These are phyloP conservation scores for Saccharomyces hybrid DNA, from an alignment of 1,139 yeast genomes.

Conservation along the genomic window DNA sequence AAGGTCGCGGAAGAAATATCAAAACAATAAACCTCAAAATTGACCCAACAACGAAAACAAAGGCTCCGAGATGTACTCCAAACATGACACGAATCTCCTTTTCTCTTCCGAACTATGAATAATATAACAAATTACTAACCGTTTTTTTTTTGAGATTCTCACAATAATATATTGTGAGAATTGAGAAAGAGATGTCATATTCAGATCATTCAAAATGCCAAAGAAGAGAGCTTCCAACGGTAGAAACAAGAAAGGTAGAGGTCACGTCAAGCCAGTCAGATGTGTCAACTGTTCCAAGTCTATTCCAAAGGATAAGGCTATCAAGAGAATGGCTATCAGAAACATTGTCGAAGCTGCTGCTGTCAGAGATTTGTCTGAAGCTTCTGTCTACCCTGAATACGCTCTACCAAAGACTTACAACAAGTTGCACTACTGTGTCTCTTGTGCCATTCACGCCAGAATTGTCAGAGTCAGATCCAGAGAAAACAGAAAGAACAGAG, in stretches of 20 bases:
- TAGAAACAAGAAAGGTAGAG: constrained; percentile 99
- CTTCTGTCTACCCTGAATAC: constrained; percentile 98
- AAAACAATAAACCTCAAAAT: too few relatives aligned
- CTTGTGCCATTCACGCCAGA: constrained; percentile 99
- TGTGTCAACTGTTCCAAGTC: constrained; percentile 99
- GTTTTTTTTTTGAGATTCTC: too few relatives aligned
- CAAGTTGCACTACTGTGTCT: constrained; percentile 99
- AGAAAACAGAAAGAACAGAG: constrained; percentile 95
- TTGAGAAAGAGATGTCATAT: too few relatives aligned
- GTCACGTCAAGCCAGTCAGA: constrained; percentile 99
- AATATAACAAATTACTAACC: not conserved
- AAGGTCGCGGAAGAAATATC: too few relatives aligned
- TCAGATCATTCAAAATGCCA: constrained; percentile 59
- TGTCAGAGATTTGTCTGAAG: constrained; percentile 98
- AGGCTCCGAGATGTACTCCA: too few relatives aligned
- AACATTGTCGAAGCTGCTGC: constrained; percentile 99
- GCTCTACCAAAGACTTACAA: constrained; percentile 99
- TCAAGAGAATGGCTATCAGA: constrained; percentile 99
- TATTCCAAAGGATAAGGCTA: constrained; percentile 99
- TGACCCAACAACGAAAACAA: too few relatives aligned
- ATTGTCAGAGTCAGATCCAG: constrained; percentile 99
- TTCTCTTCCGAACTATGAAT: too few relatives aligned
- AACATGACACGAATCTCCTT: too few relatives aligned
- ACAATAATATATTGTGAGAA: too few relatives aligned
- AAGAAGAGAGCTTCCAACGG: constrained; percentile 99